Conservation (phyloP, 805 yeast genomes). For the Yarrowia sp. region DNA sequence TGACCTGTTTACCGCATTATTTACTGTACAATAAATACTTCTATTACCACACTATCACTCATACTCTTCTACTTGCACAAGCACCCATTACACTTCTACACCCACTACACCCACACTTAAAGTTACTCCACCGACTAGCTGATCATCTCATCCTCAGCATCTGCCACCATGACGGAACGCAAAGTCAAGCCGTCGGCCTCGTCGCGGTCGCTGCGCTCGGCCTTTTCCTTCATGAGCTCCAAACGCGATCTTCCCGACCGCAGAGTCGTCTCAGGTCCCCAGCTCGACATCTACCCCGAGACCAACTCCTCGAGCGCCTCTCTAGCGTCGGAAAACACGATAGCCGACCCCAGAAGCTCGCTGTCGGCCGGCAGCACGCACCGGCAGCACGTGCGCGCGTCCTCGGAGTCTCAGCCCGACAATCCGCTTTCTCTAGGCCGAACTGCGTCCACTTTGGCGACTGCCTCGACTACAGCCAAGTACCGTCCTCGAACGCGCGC, state of each 20-base stretch:
- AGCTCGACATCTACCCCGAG: not conserved
- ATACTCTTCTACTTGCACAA: no score
- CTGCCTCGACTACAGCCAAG: not conserved
- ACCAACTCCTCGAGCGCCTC: not conserved
- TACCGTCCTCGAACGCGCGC: slow-evolving; percentile 10
- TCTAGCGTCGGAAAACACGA: not conserved
- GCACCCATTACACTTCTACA: no score
- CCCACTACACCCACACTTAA: not conserved
- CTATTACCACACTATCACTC: no score
- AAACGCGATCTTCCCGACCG: not conserved
- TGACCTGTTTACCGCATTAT: no score
- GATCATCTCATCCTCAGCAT: no score
- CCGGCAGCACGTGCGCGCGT: not conserved
- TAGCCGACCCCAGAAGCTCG: not conserved
- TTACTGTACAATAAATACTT: no score
- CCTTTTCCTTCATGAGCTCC: slow-evolving; percentile 19
- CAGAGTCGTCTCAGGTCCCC: not conserved
- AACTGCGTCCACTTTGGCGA: not conserved
- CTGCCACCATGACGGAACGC: not conserved
- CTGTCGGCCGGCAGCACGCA: not conserved
- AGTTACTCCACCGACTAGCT: no score
- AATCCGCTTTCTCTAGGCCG: not conserved
- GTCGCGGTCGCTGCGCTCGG: slow-evolving; percentile 9
- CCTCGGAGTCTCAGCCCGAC: not conserved
- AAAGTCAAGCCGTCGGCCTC: slow-evolving; percentile 22